Conservation (phyloP, 495 filamentous ascomycete species). For the Podospora bellae-mahoneyi region DNA sequence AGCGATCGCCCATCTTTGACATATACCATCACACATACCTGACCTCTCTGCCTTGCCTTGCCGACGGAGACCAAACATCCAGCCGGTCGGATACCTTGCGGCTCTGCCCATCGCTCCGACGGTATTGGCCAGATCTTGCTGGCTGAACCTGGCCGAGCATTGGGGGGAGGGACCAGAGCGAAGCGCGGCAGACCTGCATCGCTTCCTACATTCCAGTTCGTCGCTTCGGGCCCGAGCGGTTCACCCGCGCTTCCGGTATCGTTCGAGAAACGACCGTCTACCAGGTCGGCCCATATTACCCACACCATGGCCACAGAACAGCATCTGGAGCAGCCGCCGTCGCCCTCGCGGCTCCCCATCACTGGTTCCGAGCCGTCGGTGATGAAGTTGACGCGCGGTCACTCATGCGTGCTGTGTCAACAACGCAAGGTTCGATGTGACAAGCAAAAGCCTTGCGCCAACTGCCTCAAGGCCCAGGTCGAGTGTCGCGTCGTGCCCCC, state of each 20-base stretch:
- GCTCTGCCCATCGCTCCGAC: conserved; percentile 9
- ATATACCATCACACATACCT: neutral
- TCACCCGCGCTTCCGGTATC: conserved; percentile 13
- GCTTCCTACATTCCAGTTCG: conserved; percentile 9
- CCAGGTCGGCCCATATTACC: conserved; percentile 6
- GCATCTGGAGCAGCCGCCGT: conserved; percentile 34
- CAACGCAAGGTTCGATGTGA: conserved; percentile 68
- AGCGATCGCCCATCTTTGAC: conserved; percentile 9
- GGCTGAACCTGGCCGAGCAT: neutral
- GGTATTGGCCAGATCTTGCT: conserved; percentile 1
- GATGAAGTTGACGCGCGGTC: conserved; percentile 51
- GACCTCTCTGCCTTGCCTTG: neutral
- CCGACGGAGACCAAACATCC: neutral
- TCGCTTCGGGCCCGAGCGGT: conserved; percentile 28
- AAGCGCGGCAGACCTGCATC: conserved; percentile 2
- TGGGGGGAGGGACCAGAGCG: neutral
- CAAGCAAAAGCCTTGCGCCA: conserved; percentile 60
- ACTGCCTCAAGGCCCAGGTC: conserved; percentile 58
- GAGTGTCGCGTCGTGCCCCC: conserved; percentile 61
- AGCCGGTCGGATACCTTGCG: conserved; percentile 1
- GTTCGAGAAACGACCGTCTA: conserved; percentile 6
- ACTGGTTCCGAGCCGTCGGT: conserved; percentile 33
- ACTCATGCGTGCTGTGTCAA: conserved; percentile 63
- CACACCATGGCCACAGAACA: conserved; percentile 32
- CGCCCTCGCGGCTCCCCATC: conserved; percentile 31